Evolutionary conservation across 1,284 basidiomycete species (phyloP), one percentile per base, ranked within the genome.

Genomic region (Sparassis latifolia): DNA sequence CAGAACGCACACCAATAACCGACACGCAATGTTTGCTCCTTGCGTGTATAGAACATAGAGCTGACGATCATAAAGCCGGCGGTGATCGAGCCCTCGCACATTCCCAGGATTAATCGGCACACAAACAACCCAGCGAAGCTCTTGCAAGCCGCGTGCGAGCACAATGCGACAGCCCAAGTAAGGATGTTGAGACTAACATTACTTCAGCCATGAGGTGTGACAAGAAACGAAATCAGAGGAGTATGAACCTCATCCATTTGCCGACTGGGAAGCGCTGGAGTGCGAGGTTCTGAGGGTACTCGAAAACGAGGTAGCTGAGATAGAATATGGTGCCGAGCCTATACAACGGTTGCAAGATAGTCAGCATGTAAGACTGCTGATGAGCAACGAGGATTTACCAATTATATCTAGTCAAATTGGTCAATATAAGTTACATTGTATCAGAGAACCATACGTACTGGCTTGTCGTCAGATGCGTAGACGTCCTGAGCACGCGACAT

Each of bases 1-100:
- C 1, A 3, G 31, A 2, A 72, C 84, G 65, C 62, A 89, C 86
- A 86, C 86, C 85, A 88, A 59, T 86, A 88, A 0, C 86, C 86
- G 12, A 89, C 79, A 1, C 87, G 73, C 28, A 80, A 62, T 0
- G 84, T 86, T 58, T 88, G 85, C 60, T 92, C 89, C 3, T 66
- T 77, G 30, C 82, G 75, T 0, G 85, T 89, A 65, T 91, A 91
- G 63, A 89, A 90, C 86, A 89, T 89, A 30, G 82, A 77, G 45
- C 72, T 84, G 45, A 86, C 79, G 50, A 91, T 80, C 72, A 90
- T 68, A 67, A 90, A 91, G 0, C 84, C 84, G 0, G 84, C 82
- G 0, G 86, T 89, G 57, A 91, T 85, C 2, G 80, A 81, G 0
- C 86, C 88, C 66, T 92, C 88, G 57, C 86, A 87, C 63, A 83